Percentiles rank a stretch among this genome's conserved stretches.
Conservation (phyloP, 2,329 filamentous ascomycete genomes). For the Davidsoniella australis region DNA sequence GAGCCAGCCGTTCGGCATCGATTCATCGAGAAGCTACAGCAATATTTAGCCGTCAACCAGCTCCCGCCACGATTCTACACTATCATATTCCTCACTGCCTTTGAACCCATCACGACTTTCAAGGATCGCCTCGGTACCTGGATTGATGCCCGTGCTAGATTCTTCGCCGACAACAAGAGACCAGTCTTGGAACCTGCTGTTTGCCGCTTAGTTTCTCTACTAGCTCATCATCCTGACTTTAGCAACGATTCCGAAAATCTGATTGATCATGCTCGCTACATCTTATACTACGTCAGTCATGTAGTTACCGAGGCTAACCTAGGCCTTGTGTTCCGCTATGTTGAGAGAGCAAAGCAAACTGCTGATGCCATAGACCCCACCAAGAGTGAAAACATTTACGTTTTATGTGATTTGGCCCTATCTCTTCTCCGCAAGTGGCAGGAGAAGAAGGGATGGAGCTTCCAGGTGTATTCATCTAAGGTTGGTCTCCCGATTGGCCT, state of each 20-base stretch:
- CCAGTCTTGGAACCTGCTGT: slow-evolving; percentile 66
- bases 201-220: slow-evolving; percentile 64
- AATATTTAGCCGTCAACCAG: slow-evolving; percentile 61
- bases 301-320: slow-evolving; percentile 78
- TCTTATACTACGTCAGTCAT: slow-evolving; percentile 72
- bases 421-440: slow-evolving; percentile 70
- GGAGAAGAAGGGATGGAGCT: slow-evolving; percentile 68
- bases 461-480: slow-evolving; percentile 70
- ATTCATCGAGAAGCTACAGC: slow-evolving; percentile 77
- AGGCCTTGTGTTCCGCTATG: slow-evolving; percentile 76
- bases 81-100: slow-evolving; percentile 77
- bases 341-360: slow-evolving; percentile 82
- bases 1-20: slow-evolving; percentile 55
- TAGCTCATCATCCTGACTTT: slow-evolving; percentile 91
- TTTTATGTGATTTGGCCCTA: slow-evolving; percentile 75
- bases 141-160: slow-evolving; percentile 64
- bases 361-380: slow-evolving; percentile 56
- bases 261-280: slow-evolving; percentile 69
- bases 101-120: slow-evolving; percentile 63
- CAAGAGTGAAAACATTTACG: slow-evolving; percentile 60
- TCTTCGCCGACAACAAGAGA: slow-evolving; percentile 42
- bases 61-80: slow-evolving; percentile 69
- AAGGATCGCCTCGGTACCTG: slow-evolving; percentile 67
- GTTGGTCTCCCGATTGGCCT: slow-evolving; percentile 64
- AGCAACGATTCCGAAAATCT: slow-evolving; percentile 48